A percentile compares a stretch with the other conserved stretches of the same genome.
phyloP scores from a whole-genome alignment of 2,329 filamentous ascomycete genomes.

The Hypoxylon sp. region DNA sequence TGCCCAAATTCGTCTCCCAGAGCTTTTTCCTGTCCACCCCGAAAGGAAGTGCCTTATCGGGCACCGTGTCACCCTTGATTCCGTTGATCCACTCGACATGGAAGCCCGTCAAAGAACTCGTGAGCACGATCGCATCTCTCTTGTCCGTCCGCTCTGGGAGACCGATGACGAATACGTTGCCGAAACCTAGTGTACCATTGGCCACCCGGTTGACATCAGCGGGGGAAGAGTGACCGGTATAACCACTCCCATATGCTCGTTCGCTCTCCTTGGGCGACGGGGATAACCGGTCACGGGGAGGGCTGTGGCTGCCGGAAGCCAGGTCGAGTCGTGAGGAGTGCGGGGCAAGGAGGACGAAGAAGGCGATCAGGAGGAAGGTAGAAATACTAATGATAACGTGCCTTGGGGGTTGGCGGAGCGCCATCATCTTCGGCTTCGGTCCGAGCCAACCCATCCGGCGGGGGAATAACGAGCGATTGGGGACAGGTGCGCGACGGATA shows the following conservation, averaged over 20 bases:
- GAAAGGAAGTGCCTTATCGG: constrained; percentile 53
- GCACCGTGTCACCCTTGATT: constrained; percentile 50
- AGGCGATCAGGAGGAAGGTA: constrained; percentile 7
- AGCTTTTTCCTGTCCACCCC: constrained; percentile 40
- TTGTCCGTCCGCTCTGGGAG: constrained; percentile 58
- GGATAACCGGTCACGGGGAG: background rate
- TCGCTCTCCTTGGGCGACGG: background rate
- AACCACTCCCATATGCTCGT: constrained; percentile 24
- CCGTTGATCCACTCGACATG: constrained; percentile 55
- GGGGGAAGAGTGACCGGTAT: constrained; percentile 28
- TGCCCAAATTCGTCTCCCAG: constrained; percentile 49
- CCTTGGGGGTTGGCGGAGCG: constrained; percentile 16
- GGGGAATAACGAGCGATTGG: background rate
- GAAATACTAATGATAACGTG: constrained; percentile 17
- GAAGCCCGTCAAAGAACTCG: constrained; percentile 52
- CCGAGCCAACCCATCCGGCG: constrained; percentile 10
- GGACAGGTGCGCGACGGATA: too few species aligned
- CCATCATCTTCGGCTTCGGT: constrained; percentile 13
- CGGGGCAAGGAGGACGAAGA: constrained; percentile 22
- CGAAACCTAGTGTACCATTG: constrained; percentile 44
- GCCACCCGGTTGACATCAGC: constrained; percentile 35
- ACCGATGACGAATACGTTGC: constrained; percentile 52
- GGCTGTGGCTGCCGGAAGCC: background rate
- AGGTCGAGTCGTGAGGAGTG: constrained; percentile 3
- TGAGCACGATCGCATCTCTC: constrained; percentile 56